Percentiles rank a stretch among this genome's conserved stretches.
Conservation (phyloP, 495 filamentous ascomycete species). For the Ascodesmis nigricans region DNA sequence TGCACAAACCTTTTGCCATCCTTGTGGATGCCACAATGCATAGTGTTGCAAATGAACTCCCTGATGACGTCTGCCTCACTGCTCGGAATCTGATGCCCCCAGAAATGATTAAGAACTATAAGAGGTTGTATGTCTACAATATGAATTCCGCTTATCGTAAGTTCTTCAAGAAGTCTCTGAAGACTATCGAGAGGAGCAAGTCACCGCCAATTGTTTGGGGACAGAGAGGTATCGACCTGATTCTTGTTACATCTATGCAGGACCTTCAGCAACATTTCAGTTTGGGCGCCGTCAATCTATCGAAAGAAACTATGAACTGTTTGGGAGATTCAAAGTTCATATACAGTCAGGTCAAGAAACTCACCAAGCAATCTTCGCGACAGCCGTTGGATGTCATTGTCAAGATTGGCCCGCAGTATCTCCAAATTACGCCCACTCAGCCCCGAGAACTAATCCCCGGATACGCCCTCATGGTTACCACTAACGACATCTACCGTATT, state of each 20-base stretch:
- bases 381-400: constrained; percentile 43
- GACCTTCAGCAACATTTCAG: constrained; percentile 44
- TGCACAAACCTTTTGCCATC: constrained; percentile 42
- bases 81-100: constrained; percentile 35
- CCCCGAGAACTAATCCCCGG: constrained; percentile 41
- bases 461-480: constrained; percentile 33
- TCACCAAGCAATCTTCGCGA: constrained; percentile 43
- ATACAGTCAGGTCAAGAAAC: constrained; percentile 38
- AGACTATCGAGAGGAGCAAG: constrained; percentile 33
- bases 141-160: constrained; percentile 44
- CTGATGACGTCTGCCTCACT: constrained; percentile 35
- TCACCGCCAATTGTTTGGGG: constrained; percentile 30
- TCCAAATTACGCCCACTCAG: constrained; percentile 44
- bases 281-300: constrained; percentile 36
- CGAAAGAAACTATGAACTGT: constrained; percentile 44
- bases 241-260: constrained; percentile 35
- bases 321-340: constrained; percentile 39
- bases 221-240: constrained; percentile 37
- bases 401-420: constrained; percentile 41
- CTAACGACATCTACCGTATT: constrained; percentile 45
- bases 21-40: constrained; percentile 46
- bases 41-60: constrained; percentile 35
- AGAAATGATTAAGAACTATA: constrained; percentile 33
- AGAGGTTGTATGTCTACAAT: constrained; percentile 41
- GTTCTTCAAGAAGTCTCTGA: constrained; percentile 36